Conservation (phyloP, 768 basidiomycete genomes). For the Astraeus odoratus region DNA sequence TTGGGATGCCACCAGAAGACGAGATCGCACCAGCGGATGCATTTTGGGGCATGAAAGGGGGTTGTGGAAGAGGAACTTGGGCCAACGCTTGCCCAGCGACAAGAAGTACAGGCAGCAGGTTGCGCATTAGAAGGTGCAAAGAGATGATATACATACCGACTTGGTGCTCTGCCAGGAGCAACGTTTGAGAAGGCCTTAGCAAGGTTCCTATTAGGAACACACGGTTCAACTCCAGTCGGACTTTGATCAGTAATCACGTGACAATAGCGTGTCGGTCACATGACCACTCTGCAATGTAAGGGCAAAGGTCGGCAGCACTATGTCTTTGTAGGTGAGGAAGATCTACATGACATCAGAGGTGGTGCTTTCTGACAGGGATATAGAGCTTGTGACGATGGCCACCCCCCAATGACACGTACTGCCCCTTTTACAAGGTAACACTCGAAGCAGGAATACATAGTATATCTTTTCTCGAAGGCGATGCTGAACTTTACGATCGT, state of each 20-base stretch:
- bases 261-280: conserved; percentile 6
- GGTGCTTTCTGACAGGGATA: too few relatives aligned
- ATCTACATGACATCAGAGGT: too few relatives aligned
- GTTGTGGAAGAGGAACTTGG: conserved; percentile 59
- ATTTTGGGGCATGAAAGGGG: conserved; percentile 58
- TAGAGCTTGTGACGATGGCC: too few relatives aligned
- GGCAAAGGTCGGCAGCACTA: too few relatives aligned
- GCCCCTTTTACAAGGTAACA: too few relatives aligned
- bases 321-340: too few relatives aligned
- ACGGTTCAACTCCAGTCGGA: not conserved
- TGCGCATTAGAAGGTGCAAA: conserved; percentile 15
- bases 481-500: too few relatives aligned
- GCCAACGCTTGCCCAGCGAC: conserved; percentile 30
- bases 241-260: too few relatives aligned
- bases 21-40: conserved; percentile 47
- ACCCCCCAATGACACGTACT: too few relatives aligned
- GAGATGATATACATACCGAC: not conserved
- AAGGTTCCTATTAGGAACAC: conserved; percentile 7
- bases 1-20: conserved; percentile 43
- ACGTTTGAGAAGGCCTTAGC: not conserved
- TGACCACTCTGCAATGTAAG: too few relatives aligned
- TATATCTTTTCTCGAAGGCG: too few relatives aligned
- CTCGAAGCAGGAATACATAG: too few relatives aligned
- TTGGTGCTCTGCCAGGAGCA: not conserved
- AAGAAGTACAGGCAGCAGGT: conserved; percentile 11